phyloP scores from a whole-genome alignment of 2,329 filamentous ascomycete genomes.

The Coleophoma crateriformis region DNA sequence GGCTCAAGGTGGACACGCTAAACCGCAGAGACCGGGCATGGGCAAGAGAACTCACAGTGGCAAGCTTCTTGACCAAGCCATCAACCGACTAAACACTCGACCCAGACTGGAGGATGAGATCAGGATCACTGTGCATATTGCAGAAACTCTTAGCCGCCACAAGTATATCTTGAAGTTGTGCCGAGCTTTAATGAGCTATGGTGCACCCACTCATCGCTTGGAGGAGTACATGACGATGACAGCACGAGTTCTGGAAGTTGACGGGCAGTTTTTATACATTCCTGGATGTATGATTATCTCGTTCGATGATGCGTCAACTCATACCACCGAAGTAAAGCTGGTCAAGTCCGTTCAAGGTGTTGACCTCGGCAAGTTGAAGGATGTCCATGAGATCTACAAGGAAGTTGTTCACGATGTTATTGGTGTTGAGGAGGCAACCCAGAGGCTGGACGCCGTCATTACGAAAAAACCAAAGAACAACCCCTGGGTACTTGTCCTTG shows the following conservation, averaged over 20 bases:
- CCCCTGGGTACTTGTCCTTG: constrained; percentile 48
- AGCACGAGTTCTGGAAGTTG: constrained; percentile 80
- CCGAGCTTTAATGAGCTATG: constrained; percentile 81
- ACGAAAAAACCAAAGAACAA: constrained; percentile 39
- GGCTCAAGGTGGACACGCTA: constrained; percentile 39
- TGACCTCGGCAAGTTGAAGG: constrained; percentile 67
- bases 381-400: constrained; percentile 75
- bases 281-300: constrained; percentile 93
- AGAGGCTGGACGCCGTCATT: constrained; percentile 51
- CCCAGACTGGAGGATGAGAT: constrained; percentile 29
- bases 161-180: constrained; percentile 81
- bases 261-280: constrained; percentile 84
- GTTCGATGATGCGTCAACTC: constrained; percentile 69
- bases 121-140: constrained; percentile 53
- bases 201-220: constrained; percentile 83
- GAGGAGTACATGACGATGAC: constrained; percentile 93
- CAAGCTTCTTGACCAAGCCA: constrained; percentile 16
- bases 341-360: constrained; percentile 64
- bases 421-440: constrained; percentile 63
- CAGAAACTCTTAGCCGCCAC: constrained; percentile 70
- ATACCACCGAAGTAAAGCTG: constrained; percentile 76
- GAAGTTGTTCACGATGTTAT: constrained; percentile 76
- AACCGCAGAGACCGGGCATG: constrained; percentile 21
- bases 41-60: constrained; percentile 19
- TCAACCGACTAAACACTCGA: constrained; percentile 11